These are phyloP conservation scores for Neobulgaria alba DNA, from an alignment of 2,329 filamentous ascomycete species.

Conservation along the genomic window DNA sequence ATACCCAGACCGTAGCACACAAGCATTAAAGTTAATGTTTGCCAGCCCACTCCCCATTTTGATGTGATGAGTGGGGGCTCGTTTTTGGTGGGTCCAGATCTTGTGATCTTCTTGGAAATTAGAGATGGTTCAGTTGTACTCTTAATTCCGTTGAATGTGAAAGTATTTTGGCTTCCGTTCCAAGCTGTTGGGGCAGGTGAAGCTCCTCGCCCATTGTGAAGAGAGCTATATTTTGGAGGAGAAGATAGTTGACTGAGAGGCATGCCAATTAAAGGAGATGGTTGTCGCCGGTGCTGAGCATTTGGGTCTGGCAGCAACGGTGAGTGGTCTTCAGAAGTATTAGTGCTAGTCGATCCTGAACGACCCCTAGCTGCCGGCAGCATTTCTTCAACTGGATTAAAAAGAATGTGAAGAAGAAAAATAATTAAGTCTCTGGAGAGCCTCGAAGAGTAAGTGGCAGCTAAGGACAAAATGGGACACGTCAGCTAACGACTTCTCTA, in stretches of 20 bases:
- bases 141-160: neutral
- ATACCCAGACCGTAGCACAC: slow-evolving; percentile 14
- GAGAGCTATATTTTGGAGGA: neutral
- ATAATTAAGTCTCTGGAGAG: too few relatives aligned
- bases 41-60: slow-evolving; percentile 19
- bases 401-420: too few relatives aligned
- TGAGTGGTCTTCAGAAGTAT: neutral
- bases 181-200: neutral
- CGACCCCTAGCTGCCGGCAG: neutral
- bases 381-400: neutral
- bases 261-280: neutral
- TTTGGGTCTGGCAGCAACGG: neutral
- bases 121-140: neutral
- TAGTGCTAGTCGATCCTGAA: neutral
- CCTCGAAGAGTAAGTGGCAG: too few relatives aligned
- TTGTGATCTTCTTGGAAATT: neutral
- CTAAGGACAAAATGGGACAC: too few relatives aligned
- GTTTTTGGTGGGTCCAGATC: slow-evolving; percentile 3
- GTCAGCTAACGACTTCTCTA: too few relatives aligned
- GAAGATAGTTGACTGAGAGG: neutral
- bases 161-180: neutral
- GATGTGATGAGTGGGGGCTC: slow-evolving; percentile 14
- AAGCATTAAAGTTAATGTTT: slow-evolving; percentile 17
- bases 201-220: neutral
- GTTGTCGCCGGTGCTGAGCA: neutral